Evolutionary conservation across 257 asterid genomes (phyloP).

Genomic region (Primulina huaijiensis): DNA sequence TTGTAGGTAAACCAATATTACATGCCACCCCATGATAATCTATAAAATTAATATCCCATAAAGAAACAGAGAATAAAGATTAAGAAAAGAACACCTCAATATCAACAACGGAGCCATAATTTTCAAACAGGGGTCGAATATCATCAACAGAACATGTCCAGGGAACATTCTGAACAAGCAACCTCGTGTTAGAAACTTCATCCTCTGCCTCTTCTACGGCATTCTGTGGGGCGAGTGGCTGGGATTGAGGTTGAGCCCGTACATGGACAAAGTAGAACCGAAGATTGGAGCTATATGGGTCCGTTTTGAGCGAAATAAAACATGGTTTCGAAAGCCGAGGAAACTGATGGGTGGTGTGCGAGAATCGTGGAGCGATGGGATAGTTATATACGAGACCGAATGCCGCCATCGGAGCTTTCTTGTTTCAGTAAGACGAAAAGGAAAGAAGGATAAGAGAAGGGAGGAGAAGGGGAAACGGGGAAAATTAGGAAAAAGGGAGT

Average conservation of each 20-base stretch:
- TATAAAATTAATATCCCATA: background rate
- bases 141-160: slow-evolving; percentile 68
- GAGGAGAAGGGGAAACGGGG: no score
- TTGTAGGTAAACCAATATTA: background rate
- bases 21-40: background rate
- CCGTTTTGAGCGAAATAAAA: slow-evolving; percentile 28
- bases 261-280: slow-evolving; percentile 30
- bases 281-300: slow-evolving; percentile 33
- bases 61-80: background rate
- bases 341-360: slow-evolving; percentile 16
- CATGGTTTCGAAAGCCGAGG: slow-evolving; percentile 15
- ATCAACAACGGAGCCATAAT: slow-evolving; percentile 61
- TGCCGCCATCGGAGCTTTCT: slow-evolving; percentile 33
- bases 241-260: slow-evolving; percentile 28
- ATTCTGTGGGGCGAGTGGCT: slow-evolving; percentile 21
- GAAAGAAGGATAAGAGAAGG: slow-evolving; percentile 1
- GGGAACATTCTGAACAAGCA: slow-evolving; percentile 81
- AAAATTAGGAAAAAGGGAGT: no score
- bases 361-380: slow-evolving; percentile 26
- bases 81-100: slow-evolving; percentile 52
- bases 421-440: background rate
- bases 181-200: slow-evolving; percentile 44
- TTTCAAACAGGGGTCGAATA: slow-evolving; percentile 68
- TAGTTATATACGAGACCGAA: slow-evolving; percentile 28
- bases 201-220: slow-evolving; percentile 29